These are phyloP conservation scores for Aspergillus steynii DNA, from an alignment of 495 filamentous ascomycete species.

Conservation along the genomic window DNA sequence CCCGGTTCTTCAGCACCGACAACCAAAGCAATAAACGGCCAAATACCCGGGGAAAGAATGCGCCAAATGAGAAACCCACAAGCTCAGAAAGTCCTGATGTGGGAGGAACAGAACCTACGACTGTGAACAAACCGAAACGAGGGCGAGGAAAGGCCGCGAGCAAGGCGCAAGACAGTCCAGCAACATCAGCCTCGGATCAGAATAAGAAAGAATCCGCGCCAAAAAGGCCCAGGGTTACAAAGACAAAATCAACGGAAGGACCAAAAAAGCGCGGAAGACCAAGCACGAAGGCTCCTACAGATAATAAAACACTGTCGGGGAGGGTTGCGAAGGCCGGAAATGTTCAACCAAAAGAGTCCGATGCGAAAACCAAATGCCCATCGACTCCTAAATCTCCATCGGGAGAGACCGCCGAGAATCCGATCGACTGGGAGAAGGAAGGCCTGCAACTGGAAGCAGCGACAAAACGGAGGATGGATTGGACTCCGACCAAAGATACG, in stretches of 20 bases:
- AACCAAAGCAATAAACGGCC: slow-evolving; percentile 7
- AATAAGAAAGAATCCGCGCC: slow-evolving; percentile 16
- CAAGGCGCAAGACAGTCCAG: slow-evolving; percentile 9
- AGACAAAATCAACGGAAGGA: slow-evolving; percentile 13
- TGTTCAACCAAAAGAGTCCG: slow-evolving; percentile 16
- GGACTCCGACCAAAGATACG: slow-evolving; percentile 43
- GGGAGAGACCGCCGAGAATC: slow-evolving; percentile 3
- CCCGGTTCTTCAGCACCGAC: slow-evolving; percentile 29
- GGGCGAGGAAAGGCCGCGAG: slow-evolving; percentile 21
- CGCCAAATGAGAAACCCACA: background rate
- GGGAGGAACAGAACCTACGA: background rate
- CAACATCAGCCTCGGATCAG: background rate
- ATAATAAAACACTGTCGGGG: slow-evolving; percentile 38
- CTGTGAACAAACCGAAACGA: slow-evolving; percentile 17
- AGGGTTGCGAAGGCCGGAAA: slow-evolving; percentile 35
- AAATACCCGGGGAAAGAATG: slow-evolving; percentile 12
- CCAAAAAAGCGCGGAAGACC: slow-evolving; percentile 21
- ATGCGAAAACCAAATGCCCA: slow-evolving; percentile 12
- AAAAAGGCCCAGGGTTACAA: slow-evolving; percentile 6
- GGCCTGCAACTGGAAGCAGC: slow-evolving; percentile 37
- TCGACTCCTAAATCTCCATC: slow-evolving; percentile 4
- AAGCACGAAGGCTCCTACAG: slow-evolving; percentile 21
- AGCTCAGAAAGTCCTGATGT: background rate
- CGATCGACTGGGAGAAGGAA: slow-evolving; percentile 21
- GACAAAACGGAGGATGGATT: slow-evolving; percentile 40